phyloP scores from a whole-genome alignment of 257 asterid species.

The Handroanthus guayacan region DNA sequence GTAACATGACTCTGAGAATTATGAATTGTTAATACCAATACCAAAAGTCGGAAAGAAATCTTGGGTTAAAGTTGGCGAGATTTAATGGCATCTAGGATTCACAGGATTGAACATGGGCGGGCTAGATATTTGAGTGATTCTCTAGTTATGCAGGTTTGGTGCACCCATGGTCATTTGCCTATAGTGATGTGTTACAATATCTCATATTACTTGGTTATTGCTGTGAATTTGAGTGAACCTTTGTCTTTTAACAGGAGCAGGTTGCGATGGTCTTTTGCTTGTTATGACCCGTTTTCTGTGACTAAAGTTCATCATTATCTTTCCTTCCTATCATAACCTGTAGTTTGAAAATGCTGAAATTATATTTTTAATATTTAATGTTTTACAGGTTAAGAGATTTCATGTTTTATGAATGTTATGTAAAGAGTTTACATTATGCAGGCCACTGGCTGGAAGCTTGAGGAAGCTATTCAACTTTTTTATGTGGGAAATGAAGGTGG shows the following conservation, averaged over 20 bases:
- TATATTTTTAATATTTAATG: conserved; percentile 17
- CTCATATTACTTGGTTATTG: background rate
- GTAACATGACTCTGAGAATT: background rate
- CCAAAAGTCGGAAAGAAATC: background rate
- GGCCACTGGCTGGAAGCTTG: conserved; percentile 99
- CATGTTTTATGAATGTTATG: conserved; percentile 25
- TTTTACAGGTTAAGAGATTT: conserved; percentile 14
- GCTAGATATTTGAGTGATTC: background rate
- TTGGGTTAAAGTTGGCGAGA: conserved; percentile 15
- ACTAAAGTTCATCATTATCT: background rate
- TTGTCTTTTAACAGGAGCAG: background rate
- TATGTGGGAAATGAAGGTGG: conserved; percentile 84
- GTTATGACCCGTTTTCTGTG: background rate
- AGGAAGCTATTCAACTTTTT: conserved; percentile 97
- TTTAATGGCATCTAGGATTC: background rate
- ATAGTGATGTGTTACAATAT: conserved; percentile 1
- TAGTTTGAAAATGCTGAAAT: conserved; percentile 1
- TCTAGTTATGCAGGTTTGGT: conserved; percentile 10
- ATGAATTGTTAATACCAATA: background rate
- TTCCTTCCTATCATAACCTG: background rate
- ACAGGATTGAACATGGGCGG: background rate
- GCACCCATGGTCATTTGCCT: background rate
- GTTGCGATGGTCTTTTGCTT: conserved; percentile 17
- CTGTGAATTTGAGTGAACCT: conserved; percentile 3
- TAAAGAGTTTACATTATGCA: conserved; percentile 39